Conservation (phyloP, 2,329 filamentous ascomycete genomes). For the Scortechinia acanthostroma region DNA sequence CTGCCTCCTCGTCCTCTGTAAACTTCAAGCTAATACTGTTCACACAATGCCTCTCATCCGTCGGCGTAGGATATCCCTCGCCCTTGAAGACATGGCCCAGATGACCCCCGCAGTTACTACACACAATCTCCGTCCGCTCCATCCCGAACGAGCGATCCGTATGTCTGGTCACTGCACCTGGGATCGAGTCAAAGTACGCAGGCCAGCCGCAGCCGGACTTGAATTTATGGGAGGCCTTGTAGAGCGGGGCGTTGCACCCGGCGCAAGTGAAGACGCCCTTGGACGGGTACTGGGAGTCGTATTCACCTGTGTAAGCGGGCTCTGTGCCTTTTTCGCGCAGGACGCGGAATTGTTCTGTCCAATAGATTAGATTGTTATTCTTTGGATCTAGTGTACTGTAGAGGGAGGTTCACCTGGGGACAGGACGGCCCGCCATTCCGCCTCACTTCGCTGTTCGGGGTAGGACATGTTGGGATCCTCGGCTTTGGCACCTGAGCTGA, state of each 20-base stretch:
- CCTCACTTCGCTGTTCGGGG: slow-evolving; percentile 72
- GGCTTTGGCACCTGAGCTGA: slow-evolving; percentile 50
- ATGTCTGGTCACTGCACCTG: slow-evolving; percentile 79
- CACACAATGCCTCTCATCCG: slow-evolving; percentile 93
- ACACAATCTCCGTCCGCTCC: slow-evolving; percentile 85
- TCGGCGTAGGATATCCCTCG: slow-evolving; percentile 76
- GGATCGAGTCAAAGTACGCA: slow-evolving; percentile 91
- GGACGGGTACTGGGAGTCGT: slow-evolving; percentile 75
- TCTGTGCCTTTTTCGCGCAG: slow-evolving; percentile 91
- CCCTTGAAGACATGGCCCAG: slow-evolving; percentile 88
- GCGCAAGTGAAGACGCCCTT: slow-evolving; percentile 80
- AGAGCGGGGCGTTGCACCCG: slow-evolving; percentile 79
- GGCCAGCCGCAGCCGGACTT: slow-evolving; percentile 95
- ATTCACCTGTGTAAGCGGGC: slow-evolving; percentile 70
- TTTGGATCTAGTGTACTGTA: slow-evolving; percentile 1
- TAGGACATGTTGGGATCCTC: slow-evolving; percentile 58
- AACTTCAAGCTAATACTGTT: slow-evolving; percentile 90
- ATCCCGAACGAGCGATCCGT: slow-evolving; percentile 75
- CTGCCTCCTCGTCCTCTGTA: slow-evolving; percentile 49
- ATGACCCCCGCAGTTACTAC: slow-evolving; percentile 87
- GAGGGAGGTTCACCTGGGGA: slow-evolving; percentile 46
- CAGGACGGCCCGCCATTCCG: slow-evolving; percentile 85
- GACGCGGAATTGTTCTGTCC: slow-evolving; percentile 87
- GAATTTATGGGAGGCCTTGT: slow-evolving; percentile 92
- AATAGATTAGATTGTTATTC: slow-evolving; percentile 6